Evolutionary conservation across 441 rosid species (phyloP), one percentile per base, ranked within the genome.

Genomic region (Populus hybrid): DNA sequence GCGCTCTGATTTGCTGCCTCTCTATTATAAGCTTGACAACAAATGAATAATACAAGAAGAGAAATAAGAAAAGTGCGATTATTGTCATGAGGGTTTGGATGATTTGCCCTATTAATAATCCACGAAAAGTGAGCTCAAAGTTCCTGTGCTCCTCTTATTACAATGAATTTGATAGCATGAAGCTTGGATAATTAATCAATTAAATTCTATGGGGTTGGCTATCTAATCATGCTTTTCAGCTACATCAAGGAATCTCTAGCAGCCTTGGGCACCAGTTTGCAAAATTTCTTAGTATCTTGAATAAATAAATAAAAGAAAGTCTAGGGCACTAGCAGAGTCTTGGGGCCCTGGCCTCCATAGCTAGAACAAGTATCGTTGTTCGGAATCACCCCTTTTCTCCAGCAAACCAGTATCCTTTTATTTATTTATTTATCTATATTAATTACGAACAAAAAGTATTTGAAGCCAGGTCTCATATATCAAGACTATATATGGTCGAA

Each of bases 1-100:
- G 46, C 40, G 21, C 63, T 38, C 14, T 79, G 50, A n/a, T 79
- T 36, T 69, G 30, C 75, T 69, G 28, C 72, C 36, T 26, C 78
- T 78, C 80, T 75, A 74, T 66, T 78, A 73, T 73, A 69, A 68
- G 77, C 77, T 73, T 79, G 69, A 63, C 73, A 73, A 66, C 76
- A 78, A 78, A 73, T 53, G 65, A 73, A 78, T 36, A 28, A 59
- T 53, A 4, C 69, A 36, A 67, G 68, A 63, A 30, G 32, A 70
- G 65, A 73, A 57, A 63, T 16, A 71, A 28, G 53, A 73, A 9
- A 46, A 23, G 12, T 63, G 23, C 73, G 59, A 78, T 78, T 50
- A 78, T 78, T 78, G 64, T 21, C 21, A 26, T 19, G 28, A 53
- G 61, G 40, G 69, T 53, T 67, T 24, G 32, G 69, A 53, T 68